A percentile compares a stretch with the other conserved stretches of the same genome.
Evolutionary conservation across 345 rosid species (phyloP).

Genomic region (Eucalyptus dawsonii): DNA sequence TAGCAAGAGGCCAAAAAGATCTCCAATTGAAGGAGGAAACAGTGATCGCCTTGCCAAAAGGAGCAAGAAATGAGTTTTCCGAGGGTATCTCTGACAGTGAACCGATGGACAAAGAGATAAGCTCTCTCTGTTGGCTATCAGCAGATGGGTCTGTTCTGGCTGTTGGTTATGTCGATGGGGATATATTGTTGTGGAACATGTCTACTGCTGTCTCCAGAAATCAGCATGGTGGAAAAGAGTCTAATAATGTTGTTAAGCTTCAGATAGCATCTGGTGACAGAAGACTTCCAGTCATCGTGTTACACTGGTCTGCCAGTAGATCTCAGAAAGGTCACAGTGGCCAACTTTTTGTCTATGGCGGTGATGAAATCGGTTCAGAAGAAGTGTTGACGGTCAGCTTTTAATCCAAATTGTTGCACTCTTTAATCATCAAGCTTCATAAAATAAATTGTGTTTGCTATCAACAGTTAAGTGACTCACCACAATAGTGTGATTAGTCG

Average conservation of each 20-base stretch:
- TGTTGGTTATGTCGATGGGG: conserved; percentile 87
- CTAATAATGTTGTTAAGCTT: conserved; percentile 48
- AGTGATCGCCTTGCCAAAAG: conserved; percentile 17
- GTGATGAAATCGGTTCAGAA: conserved; percentile 73
- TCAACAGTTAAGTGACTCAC: not conserved
- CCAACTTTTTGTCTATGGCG: conserved; percentile 74
- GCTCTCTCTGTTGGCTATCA: conserved; percentile 86
- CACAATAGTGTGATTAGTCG: not conserved
- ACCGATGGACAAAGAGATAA: conserved; percentile 61
- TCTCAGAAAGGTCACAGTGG: conserved; percentile 35
- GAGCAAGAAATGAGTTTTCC: conserved; percentile 15
- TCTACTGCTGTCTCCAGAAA: conserved; percentile 15
- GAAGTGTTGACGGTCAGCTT: conserved; percentile 60
- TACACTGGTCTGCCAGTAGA: conserved; percentile 49
- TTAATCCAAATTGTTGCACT: not conserved
- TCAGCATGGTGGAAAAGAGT: conserved; percentile 22
- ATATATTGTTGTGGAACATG: conserved; percentile 69
- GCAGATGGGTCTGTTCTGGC: conserved; percentile 72
- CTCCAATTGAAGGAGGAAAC: conserved; percentile 35
- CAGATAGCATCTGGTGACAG: conserved; percentile 54
- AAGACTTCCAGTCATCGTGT: conserved; percentile 74
- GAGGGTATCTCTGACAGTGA: conserved; percentile 11
- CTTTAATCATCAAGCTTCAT: not conserved
- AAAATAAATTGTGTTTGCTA: not conserved
- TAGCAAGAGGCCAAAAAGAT: conserved; percentile 61